Evolutionary conservation across 108 stramenopile species (phyloP).

Genomic region (Licmophora abbreviata): DNA sequence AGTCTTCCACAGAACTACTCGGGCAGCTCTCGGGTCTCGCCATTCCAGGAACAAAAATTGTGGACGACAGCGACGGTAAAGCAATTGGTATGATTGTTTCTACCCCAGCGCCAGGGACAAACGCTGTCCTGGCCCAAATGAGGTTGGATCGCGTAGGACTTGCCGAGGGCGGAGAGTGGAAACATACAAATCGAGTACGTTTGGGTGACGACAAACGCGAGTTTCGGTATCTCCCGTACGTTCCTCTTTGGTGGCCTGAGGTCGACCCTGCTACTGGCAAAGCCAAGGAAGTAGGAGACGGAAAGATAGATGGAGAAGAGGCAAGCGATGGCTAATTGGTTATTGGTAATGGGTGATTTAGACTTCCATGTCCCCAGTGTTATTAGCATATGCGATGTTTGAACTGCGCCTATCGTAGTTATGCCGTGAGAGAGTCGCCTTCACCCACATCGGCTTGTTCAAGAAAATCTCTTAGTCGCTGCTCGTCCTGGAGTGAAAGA

Average conservation of each 20-base stretch:
- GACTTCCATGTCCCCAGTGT: no score
- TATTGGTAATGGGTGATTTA: no score
- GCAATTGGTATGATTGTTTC: conserved; percentile 74
- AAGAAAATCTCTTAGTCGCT: no score
- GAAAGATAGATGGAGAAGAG: conserved; percentile 1
- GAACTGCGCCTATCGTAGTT: no score
- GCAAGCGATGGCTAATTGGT: no score
- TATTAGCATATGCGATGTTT: no score
- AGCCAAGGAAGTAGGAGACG: conserved; percentile 28
- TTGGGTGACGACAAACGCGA: conserved; percentile 53
- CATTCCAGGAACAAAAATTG: conserved; percentile 48
- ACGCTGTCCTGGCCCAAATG: conserved; percentile 75
- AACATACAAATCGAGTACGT: conserved; percentile 53
- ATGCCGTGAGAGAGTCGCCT: no score
- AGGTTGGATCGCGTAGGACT: conserved; percentile 69
- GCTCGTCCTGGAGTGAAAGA: not conserved
- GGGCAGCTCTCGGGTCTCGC: conserved; percentile 27
- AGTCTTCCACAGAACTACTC: conserved; percentile 29
- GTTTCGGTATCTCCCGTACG: conserved; percentile 71
- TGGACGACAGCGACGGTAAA: conserved; percentile 69
- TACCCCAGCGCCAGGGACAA: conserved; percentile 65
- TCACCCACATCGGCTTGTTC: no score
- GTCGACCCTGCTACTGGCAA: conserved; percentile 69
- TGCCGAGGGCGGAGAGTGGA: conserved; percentile 24
- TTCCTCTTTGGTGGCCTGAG: conserved; percentile 84